A percentile compares a stretch with the other conserved stretches of the same genome.
phyloP scores from a whole-genome alignment of 2,329 filamentous ascomycete species.

The Verticillium zaregamsianum region DNA sequence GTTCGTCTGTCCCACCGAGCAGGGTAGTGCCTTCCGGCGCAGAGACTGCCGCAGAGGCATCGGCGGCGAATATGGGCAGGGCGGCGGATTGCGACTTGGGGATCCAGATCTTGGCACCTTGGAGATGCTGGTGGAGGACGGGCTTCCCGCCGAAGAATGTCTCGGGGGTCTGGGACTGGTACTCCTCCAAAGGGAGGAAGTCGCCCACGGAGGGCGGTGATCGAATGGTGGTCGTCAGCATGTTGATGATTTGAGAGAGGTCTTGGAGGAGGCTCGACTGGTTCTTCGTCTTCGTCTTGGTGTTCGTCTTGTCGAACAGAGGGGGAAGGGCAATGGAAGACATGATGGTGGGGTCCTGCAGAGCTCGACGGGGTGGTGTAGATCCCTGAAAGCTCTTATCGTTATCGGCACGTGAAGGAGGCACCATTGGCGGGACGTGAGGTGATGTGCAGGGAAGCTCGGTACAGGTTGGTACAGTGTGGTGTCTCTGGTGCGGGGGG shows the following conservation, averaged over 20 bases:
- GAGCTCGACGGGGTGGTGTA: neutral
- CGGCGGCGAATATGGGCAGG: slow-evolving; percentile 49
- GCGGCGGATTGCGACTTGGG: slow-evolving; percentile 48
- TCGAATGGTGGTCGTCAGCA: slow-evolving; percentile 52
- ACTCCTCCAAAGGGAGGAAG: slow-evolving; percentile 63
- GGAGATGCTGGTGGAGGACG: slow-evolving; percentile 62
- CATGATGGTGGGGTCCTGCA: too few species aligned
- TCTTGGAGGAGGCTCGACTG: slow-evolving; percentile 1
- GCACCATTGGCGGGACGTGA: neutral
- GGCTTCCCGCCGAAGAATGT: slow-evolving; percentile 70
- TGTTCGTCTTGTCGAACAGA: neutral
- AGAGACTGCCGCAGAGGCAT: slow-evolving; percentile 25
- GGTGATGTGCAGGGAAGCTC: neutral
- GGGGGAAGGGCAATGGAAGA: neutral
- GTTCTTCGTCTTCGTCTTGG: neutral
- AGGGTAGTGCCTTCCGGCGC: slow-evolving; percentile 26
- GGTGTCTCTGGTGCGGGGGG: neutral
- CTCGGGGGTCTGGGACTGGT: slow-evolving; percentile 67
- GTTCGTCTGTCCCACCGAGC: slow-evolving; percentile 28
- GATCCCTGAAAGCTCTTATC: neutral
- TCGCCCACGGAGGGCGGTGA: slow-evolving; percentile 51
- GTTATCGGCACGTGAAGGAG: neutral
- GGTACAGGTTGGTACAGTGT: neutral
- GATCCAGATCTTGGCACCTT: slow-evolving; percentile 54
- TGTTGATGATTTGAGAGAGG: slow-evolving; percentile 15